Evolutionary conservation across 108 stramenopile species (phyloP).

Genomic region (Schizochytrium sp.): DNA sequence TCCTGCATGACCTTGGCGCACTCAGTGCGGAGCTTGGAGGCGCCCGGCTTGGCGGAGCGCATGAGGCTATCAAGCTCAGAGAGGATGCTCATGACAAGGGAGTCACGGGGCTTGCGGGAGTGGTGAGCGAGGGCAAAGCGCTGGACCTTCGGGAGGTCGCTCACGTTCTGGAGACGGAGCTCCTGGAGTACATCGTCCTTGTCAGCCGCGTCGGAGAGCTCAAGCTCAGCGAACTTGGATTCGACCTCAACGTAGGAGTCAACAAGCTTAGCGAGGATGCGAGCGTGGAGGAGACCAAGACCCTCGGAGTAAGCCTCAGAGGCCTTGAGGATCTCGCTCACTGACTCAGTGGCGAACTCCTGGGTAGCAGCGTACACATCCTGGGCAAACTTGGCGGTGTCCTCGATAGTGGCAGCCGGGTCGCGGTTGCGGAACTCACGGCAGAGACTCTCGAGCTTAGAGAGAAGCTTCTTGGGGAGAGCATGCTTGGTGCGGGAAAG

Average conservation of each 20-base stretch:
- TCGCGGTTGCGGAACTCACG: conserved; percentile 23
- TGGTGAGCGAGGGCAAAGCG: conserved; percentile 87
- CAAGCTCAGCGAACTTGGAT: conserved; percentile 83
- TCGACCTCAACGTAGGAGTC: conserved; percentile 86
- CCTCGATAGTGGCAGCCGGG: not conserved
- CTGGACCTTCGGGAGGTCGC: conserved; percentile 79
- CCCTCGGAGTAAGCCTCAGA: conserved; percentile 54
- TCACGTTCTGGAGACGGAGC: conserved; percentile 84
- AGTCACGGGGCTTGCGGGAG: conserved; percentile 79
- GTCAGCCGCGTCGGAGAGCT: conserved; percentile 67
- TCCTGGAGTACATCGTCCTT: conserved; percentile 90
- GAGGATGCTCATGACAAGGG: conserved; percentile 80
- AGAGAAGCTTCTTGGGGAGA: not conserved
- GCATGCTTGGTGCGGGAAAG: conserved; percentile 75
- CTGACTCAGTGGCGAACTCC: not conserved
- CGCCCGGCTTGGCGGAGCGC: not conserved
- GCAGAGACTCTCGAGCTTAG: not conserved
- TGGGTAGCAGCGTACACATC: not conserved
- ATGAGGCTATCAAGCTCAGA: conserved; percentile 72
- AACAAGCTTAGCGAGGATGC: conserved; percentile 80
- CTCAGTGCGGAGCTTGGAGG: conserved; percentile 19
- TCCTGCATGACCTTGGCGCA: conserved; percentile 81
- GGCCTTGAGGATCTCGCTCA: not conserved
- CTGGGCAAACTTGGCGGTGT: conserved; percentile 20
- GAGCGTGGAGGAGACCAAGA: conserved; percentile 72